A percentile compares a stretch with the other conserved stretches of the same genome.
phyloP scores from a whole-genome alignment of 306 rosid genomes.

The Cucumis hystrix region DNA sequence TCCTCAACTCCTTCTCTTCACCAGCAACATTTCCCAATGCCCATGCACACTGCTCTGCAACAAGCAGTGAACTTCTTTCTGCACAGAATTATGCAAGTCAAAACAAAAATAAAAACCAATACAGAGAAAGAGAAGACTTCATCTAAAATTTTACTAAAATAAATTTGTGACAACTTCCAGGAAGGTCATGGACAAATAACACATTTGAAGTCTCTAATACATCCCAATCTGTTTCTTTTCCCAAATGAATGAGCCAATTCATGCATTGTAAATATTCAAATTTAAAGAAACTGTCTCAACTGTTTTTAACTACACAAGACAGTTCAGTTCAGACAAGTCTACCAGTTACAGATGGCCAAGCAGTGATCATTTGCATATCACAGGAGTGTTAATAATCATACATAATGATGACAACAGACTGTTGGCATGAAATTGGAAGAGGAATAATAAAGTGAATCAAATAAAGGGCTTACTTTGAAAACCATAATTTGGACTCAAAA shows the following conservation, averaged over 20 bases:
- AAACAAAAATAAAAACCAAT: conserved; percentile 8
- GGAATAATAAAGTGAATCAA: background rate
- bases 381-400: background rate
- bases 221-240: background rate
- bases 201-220: background rate
- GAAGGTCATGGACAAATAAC: background rate
- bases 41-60: conserved; percentile 97
- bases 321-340: background rate
- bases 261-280: background rate
- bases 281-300: background rate
- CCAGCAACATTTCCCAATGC: conserved; percentile 96
- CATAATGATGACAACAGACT: background rate
- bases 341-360: background rate
- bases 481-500: background rate
- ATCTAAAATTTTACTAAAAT: background rate
- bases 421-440: background rate
- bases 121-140: background rate
- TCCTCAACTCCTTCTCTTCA: conserved; percentile 84
- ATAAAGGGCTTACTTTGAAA: background rate
- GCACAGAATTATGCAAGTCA: conserved; percentile 19
- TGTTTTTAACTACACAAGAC: background rate
- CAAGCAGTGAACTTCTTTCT: conserved; percentile 81
- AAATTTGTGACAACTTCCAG: background rate
- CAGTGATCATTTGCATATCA: background rate
- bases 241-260: background rate